These are phyloP conservation scores for Capsicum chinense DNA, from an alignment of 257 asterid genomes.

Conservation along the genomic window DNA sequence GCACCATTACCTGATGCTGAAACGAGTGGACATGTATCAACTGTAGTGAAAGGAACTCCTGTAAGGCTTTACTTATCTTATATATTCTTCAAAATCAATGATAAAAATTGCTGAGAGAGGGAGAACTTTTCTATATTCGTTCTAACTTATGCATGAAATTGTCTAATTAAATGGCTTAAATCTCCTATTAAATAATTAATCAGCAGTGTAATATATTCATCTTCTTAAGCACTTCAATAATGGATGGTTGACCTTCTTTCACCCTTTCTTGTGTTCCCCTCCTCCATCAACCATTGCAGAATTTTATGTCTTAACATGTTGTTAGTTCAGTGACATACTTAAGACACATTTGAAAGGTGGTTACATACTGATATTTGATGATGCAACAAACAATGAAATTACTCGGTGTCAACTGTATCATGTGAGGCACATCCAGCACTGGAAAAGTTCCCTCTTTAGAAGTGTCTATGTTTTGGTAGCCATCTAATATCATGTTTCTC, in stretches of 20 bases:
- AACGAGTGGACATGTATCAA: constrained; percentile 4
- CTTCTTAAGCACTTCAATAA: background rate
- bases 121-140: background rate
- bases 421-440: background rate
- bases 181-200: background rate
- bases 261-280: background rate
- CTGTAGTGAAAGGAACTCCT: constrained; percentile 29
- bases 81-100: background rate
- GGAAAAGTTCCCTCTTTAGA: background rate
- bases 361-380: background rate
- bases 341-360: background rate
- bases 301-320: background rate
- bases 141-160: background rate
- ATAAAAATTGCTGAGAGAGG: background rate
- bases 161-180: background rate
- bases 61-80: constrained; percentile 5
- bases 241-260: background rate
- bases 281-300: background rate
- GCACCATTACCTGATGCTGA: constrained; percentile 31
- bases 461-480: background rate
- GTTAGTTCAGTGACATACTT: background rate
- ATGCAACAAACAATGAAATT: background rate
- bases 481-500: background rate
- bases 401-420: background rate
- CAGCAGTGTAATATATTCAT: background rate